phyloP scores from a whole-genome alignment of 2,329 filamentous ascomycete species.

The Monosporascus sp. region DNA sequence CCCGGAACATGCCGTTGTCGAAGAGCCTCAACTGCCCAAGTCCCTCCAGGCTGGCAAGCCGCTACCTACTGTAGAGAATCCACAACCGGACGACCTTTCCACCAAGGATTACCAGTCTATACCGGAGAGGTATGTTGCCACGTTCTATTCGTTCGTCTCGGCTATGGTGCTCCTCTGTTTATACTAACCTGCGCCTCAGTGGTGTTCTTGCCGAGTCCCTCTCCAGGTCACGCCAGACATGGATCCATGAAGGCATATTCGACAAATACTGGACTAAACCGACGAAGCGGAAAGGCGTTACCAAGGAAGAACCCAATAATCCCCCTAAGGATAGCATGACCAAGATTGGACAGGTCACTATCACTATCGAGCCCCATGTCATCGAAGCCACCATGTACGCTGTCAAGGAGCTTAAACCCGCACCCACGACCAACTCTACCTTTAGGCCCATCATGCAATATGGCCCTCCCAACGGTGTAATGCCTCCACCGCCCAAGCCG shows the following conservation, averaged over 20 bases:
- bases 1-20: slow-evolving; percentile 30
- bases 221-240: slow-evolving; percentile 65
- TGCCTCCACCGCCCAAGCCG: slow-evolving; percentile 48
- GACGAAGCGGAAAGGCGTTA: slow-evolving; percentile 59
- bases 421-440: slow-evolving; percentile 29
- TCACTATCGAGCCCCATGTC: slow-evolving; percentile 75
- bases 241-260: slow-evolving; percentile 67
- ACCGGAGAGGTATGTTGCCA: slow-evolving; percentile 56
- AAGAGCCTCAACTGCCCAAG: slow-evolving; percentile 48
- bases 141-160: not conserved
- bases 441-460: slow-evolving; percentile 59
- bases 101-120: slow-evolving; percentile 66
- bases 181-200: slow-evolving; percentile 36
- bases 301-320: slow-evolving; percentile 60
- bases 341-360: slow-evolving; percentile 66
- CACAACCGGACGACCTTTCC: slow-evolving; percentile 60
- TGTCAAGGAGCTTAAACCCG: slow-evolving; percentile 59
- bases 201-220: slow-evolving; percentile 72
- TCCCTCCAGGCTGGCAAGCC: slow-evolving; percentile 61
- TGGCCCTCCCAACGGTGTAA: slow-evolving; percentile 56
- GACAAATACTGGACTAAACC: slow-evolving; percentile 76
- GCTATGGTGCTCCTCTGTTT: slow-evolving; percentile 6
- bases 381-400: slow-evolving; percentile 71
- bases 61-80: slow-evolving; percentile 63
- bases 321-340: slow-evolving; percentile 66